phyloP scores from a whole-genome alignment of 2,329 filamentous ascomycete genomes.

The Hypoxylon sp. region DNA sequence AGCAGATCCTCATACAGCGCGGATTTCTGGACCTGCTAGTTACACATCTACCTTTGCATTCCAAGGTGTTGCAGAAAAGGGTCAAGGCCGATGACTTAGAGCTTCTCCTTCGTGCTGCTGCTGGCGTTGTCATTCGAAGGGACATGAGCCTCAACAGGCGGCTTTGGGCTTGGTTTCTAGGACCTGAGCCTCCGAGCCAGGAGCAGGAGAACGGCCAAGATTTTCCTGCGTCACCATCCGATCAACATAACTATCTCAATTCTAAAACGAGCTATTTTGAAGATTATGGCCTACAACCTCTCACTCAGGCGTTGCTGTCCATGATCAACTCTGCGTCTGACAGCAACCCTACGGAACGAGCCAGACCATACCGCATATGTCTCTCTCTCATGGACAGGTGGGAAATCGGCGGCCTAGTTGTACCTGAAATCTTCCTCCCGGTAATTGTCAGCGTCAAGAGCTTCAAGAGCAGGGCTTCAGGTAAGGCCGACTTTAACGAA shows the following conservation, averaged over 20 bases:
- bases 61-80: slow-evolving; percentile 77
- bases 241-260: slow-evolving; percentile 55
- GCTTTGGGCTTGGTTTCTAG: slow-evolving; percentile 95
- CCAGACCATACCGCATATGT: slow-evolving; percentile 88
- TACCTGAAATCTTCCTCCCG: slow-evolving; percentile 87
- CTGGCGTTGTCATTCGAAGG: slow-evolving; percentile 84
- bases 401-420: slow-evolving; percentile 92
- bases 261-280: slow-evolving; percentile 84
- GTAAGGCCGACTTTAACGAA: slow-evolving; percentile 79
- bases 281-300: slow-evolving; percentile 74
- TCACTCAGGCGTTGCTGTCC: slow-evolving; percentile 76
- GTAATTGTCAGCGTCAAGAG: slow-evolving; percentile 80
- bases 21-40: slow-evolving; percentile 94
- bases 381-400: slow-evolving; percentile 97
- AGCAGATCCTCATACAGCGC: slow-evolving; percentile 89
- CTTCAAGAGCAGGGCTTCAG: slow-evolving; percentile 71
- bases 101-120: slow-evolving; percentile 80
- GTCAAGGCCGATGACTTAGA: slow-evolving; percentile 81
- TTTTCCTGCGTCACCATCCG: slow-evolving; percentile 53
- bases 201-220: slow-evolving; percentile 59
- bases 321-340: slow-evolving; percentile 71
- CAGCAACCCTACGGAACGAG: slow-evolving; percentile 69
- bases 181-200: slow-evolving; percentile 68
- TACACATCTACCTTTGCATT: slow-evolving; percentile 85
- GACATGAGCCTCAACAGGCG: slow-evolving; percentile 97